Evolutionary conservation across 2,329 filamentous ascomycete species (phyloP), one percentile per base, ranked within the genome.

Genomic region (Paramyrothecium roridum): DNA sequence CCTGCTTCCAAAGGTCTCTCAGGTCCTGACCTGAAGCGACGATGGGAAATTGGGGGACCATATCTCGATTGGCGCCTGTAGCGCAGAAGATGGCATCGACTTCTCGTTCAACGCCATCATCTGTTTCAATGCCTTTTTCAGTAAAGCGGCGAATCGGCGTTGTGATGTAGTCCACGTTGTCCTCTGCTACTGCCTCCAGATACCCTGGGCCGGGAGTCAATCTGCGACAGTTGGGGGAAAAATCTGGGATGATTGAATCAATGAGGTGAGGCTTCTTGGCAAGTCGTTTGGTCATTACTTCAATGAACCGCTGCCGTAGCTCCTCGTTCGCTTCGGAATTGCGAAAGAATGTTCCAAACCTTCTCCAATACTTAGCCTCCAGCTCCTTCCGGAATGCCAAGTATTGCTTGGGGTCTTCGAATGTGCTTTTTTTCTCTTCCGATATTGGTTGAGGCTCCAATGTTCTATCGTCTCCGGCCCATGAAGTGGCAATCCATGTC

Each of bases 1-100:
- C 79, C 2, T 75, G 74, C 16, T 74, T 75, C 87, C 87, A 90
- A 1, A 81, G 74, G 10, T 76, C 68, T 12, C 74, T 70, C 2
- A 90, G 71, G 54, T 86, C 78, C 10, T 77, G 67, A 2, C 80
- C 83, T 50, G 78, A 69, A 2, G 82, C 80, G 22, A 75, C 73
- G 59, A 90, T 82, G 0, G 83, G 74, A 59, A 90, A 90, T 0
- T 79, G 79, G 0, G 85, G 85, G 0, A 80, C 72, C 68, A 81
- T 76, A 59, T 84, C 78, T 12, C 79, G 76, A 59, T 88, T 86
- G 10, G 85, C 84, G 1, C 88, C 88, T 0, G 88, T 91, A 1
- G 86, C 83, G 62, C 86, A 90, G 60, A 90, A 83, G 6, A 89
- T 73, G 16, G 83, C 82, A 57, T 89, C 86, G 0, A 87, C 83